A percentile compares a stretch with the other conserved stretches of the same genome.
Evolutionary conservation across 75 land plant species (phyloP).

Genomic region (Picea sitchensis): DNA sequence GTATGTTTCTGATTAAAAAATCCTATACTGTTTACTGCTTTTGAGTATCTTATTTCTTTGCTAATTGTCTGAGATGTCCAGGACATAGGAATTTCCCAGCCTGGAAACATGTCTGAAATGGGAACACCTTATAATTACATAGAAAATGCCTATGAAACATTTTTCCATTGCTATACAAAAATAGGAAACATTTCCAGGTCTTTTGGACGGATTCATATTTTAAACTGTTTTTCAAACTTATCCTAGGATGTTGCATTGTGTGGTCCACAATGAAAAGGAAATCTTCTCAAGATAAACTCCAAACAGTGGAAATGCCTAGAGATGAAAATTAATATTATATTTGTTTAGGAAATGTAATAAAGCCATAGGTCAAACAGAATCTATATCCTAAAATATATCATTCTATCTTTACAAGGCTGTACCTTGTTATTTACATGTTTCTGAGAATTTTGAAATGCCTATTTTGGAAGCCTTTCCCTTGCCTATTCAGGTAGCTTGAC

Average conservation of each 20-base stretch:
- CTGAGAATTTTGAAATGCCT: background rate
- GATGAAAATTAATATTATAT: background rate
- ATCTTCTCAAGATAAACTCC: background rate
- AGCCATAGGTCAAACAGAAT: background rate
- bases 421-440: too few relatives aligned
- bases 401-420: background rate
- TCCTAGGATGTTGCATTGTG: background rate
- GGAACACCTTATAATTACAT: background rate
- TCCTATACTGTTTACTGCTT: background rate
- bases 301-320: background rate
- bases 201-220: background rate
- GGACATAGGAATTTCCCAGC: background rate
- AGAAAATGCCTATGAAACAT: background rate
- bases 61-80: background rate
- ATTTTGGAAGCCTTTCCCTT: background rate
- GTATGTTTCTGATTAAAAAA: constrained; percentile 11
- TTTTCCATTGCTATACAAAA: background rate
- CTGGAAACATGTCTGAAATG: background rate
- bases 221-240: background rate
- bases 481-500: background rate
- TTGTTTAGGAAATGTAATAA: background rate
- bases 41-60: background rate
- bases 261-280: background rate
- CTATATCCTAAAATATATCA: background rate
- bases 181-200: background rate